phyloP scores from a whole-genome alignment of 148 eudicot genomes.

The Rheum nobile region DNA sequence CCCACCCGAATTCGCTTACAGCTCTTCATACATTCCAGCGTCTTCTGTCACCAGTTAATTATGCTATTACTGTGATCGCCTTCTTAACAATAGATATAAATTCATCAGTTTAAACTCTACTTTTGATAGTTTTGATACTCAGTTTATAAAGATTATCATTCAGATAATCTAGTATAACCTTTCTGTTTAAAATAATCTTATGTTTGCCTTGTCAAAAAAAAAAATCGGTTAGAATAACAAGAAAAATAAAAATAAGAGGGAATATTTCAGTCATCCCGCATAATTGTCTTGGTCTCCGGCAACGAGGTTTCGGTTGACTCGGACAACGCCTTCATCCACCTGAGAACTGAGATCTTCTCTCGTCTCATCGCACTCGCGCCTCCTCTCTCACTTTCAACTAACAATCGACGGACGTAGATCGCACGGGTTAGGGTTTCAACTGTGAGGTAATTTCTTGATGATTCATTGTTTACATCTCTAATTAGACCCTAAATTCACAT shows the following conservation, averaged over 20 bases:
- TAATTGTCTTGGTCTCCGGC: no score
- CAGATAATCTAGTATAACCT: no score
- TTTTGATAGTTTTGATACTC: no score
- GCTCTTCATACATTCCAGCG: no score
- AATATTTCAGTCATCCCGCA: background rate
- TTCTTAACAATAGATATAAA: no score
- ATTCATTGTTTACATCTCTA: background rate
- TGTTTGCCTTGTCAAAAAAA: background rate
- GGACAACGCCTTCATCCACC: slow-evolving; percentile 1
- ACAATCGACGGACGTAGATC: background rate
- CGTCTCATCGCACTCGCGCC: background rate
- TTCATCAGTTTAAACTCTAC: no score
- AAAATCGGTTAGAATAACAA: background rate
- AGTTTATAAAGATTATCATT: no score
- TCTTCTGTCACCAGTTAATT: no score
- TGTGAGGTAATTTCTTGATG: background rate
- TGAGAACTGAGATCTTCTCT: background rate
- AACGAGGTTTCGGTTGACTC: background rate
- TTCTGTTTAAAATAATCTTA: no score
- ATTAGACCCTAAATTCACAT: background rate
- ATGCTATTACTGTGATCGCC: no score
- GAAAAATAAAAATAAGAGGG: background rate
- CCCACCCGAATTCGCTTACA: no score
- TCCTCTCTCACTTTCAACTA: background rate
- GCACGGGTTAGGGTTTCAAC: background rate